phyloP scores from a whole-genome alignment of 805 yeast genomes.

The Candida yuanshanica region DNA sequence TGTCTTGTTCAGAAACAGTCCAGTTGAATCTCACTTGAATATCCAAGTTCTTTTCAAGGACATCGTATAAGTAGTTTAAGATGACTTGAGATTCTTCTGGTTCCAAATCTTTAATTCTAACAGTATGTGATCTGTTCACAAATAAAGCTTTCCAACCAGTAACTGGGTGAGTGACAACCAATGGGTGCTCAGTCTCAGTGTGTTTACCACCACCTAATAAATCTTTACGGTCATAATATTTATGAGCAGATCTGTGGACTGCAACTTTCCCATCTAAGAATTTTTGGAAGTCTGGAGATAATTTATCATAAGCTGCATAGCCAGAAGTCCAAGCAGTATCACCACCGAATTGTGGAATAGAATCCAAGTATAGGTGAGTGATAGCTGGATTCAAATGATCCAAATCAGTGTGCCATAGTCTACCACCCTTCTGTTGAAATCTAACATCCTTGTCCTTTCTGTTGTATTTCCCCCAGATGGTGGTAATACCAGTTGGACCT shows the following conservation, averaged over 20 bases:
- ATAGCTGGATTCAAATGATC: conserved; percentile 54
- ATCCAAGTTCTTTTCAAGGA: conserved; percentile 45
- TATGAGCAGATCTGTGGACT: conserved; percentile 36
- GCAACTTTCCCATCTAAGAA: conserved; percentile 52
- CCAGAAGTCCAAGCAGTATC: conserved; percentile 55
- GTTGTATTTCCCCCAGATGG: conserved; percentile 29
- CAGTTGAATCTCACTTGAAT: conserved; percentile 51
- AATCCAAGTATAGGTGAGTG: conserved; percentile 46
- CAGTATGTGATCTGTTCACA: conserved; percentile 44
- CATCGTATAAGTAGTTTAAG: conserved; percentile 36
- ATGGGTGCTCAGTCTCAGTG: conserved; percentile 49
- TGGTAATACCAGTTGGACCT: conserved; percentile 29
- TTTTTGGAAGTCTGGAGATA: conserved; percentile 44
- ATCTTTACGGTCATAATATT: conserved; percentile 33
- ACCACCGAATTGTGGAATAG: conserved; percentile 46
- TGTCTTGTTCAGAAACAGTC: conserved; percentile 33
- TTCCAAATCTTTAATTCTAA: conserved; percentile 28
- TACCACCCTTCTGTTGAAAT: conserved; percentile 11
- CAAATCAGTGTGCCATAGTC: conserved; percentile 47
- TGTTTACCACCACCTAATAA: conserved; percentile 42
- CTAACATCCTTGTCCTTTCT: conserved; percentile 7
- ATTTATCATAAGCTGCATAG: conserved; percentile 50
- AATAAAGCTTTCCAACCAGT: conserved; percentile 56
- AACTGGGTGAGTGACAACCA: conserved; percentile 57
- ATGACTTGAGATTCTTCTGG: conserved; percentile 23